phyloP scores from a whole-genome alignment of 2,329 filamentous ascomycete species.

The Penicillium sp. region DNA sequence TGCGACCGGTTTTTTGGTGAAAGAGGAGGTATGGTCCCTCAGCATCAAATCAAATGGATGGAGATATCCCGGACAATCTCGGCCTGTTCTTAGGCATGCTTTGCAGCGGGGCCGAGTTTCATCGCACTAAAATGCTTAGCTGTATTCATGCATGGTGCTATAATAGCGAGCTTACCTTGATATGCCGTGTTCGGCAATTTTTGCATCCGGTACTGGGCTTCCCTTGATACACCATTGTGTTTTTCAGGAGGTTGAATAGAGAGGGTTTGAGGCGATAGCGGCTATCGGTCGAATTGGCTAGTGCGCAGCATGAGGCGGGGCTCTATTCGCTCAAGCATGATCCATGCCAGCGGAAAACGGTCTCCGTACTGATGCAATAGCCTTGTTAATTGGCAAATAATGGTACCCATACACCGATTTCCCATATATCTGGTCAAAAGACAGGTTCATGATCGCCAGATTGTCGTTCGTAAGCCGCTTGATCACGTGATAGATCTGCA shows the following conservation, averaged over 20 bases:
- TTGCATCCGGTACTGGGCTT: conserved; percentile 29
- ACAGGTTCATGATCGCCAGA: neutral
- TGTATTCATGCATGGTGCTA: neutral
- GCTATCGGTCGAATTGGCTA: neutral
- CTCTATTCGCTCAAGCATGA: neutral
- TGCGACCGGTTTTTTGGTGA: neutral
- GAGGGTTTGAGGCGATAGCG: neutral
- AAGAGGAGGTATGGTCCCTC: conserved; percentile 24
- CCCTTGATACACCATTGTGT: conserved; percentile 28
- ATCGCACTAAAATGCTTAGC: conserved; percentile 26
- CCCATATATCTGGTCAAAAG: neutral
- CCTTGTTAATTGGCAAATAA: no score
- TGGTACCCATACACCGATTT: neutral
- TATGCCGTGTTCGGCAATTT: conserved; percentile 30
- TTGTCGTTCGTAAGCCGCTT: neutral
- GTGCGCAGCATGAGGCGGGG: neutral
- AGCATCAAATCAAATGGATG: conserved; percentile 31
- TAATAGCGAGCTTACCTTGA: conserved; percentile 23
- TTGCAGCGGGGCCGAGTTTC: conserved; percentile 31
- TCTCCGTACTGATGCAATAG: neutral
- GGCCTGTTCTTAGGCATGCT: conserved; percentile 28
- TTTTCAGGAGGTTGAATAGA: neutral
- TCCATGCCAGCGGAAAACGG: neutral
- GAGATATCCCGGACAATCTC: conserved; percentile 29
- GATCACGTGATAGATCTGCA: conserved; percentile 11